Conservation (phyloP, 352 stramenopile genomes). For the Pythium aristosporum region DNA sequence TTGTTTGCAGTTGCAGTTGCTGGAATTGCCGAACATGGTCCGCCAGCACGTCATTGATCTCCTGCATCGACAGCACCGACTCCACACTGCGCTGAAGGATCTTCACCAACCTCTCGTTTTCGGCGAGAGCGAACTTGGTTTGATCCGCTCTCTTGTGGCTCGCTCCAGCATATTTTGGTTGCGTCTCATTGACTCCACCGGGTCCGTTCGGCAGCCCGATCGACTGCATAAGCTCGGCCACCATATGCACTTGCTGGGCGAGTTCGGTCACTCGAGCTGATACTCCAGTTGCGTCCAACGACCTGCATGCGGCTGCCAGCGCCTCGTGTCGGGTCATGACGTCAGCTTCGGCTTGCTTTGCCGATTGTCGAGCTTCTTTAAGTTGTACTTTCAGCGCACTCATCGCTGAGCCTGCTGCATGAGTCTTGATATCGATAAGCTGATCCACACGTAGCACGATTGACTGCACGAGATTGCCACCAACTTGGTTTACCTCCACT, state of each 20-base stretch:
- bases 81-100: constrained; percentile 74
- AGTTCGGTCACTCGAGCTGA: neutral
- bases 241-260: neutral
- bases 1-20: neutral
- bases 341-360: neutral
- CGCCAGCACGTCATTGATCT: constrained; percentile 47
- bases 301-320: neutral
- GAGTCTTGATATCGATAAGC: neutral
- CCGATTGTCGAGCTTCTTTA: constrained; percentile 5
- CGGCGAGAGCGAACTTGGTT: constrained; percentile 51
- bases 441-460: neutral
- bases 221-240: neutral
- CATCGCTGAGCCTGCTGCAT: neutral
- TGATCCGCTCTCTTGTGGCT: neutral
- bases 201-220: neutral
- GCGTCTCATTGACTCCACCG: neutral
- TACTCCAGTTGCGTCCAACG: neutral
- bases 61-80: constrained; percentile 46
- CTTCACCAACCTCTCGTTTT: constrained; percentile 74
- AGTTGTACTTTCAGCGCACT: constrained; percentile 6
- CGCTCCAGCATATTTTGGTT: neutral
- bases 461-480: neutral
- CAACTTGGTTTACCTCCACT: constrained; percentile 19
- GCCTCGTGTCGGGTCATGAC: neutral
- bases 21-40: constrained; percentile 36